These are phyloP conservation scores for Moniliophthora roreri DNA, from an alignment of 1,284 basidiomycete genomes.

Conservation along the genomic window DNA sequence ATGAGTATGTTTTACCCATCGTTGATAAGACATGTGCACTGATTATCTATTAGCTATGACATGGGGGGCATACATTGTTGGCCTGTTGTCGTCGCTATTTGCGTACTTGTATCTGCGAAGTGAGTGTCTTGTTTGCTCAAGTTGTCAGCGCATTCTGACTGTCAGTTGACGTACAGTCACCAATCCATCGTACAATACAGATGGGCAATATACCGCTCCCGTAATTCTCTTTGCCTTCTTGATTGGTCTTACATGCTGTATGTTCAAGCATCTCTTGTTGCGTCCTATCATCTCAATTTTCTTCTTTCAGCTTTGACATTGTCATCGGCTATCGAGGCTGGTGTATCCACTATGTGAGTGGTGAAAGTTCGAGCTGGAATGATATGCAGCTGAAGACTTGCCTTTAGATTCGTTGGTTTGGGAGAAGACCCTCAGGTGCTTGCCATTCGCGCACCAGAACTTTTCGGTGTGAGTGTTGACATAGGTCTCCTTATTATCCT, in stretches of 20 bases:
- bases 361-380: neutral
- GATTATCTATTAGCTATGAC: slow-evolving; percentile 46
- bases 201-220: slow-evolving; percentile 77
- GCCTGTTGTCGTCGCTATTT: slow-evolving; percentile 76
- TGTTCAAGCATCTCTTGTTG: slow-evolving; percentile 26
- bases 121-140: slow-evolving; percentile 39
- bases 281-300: slow-evolving; percentile 11
- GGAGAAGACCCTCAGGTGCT: slow-evolving; percentile 81
- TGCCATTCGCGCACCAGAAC: slow-evolving; percentile 68
- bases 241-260: slow-evolving; percentile 74
- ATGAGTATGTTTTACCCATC: slow-evolving; percentile 53
- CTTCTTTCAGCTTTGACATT: slow-evolving; percentile 55
- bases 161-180: slow-evolving; percentile 45
- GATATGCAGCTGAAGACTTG: neutral
- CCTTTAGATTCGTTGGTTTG: slow-evolving; percentile 76
- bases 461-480: slow-evolving; percentile 55
- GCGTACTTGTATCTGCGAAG: slow-evolving; percentile 80
- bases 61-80: slow-evolving; percentile 80
- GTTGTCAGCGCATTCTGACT: neutral
- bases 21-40: slow-evolving; percentile 3
- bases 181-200: slow-evolving; percentile 67
- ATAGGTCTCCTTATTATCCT: neutral
- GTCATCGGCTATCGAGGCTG: slow-evolving; percentile 72
- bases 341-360: slow-evolving; percentile 79
- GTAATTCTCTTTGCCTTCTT: slow-evolving; percentile 80